phyloP scores from a whole-genome alignment of 495 filamentous ascomycete species.

The Amniculicola lignicola region DNA sequence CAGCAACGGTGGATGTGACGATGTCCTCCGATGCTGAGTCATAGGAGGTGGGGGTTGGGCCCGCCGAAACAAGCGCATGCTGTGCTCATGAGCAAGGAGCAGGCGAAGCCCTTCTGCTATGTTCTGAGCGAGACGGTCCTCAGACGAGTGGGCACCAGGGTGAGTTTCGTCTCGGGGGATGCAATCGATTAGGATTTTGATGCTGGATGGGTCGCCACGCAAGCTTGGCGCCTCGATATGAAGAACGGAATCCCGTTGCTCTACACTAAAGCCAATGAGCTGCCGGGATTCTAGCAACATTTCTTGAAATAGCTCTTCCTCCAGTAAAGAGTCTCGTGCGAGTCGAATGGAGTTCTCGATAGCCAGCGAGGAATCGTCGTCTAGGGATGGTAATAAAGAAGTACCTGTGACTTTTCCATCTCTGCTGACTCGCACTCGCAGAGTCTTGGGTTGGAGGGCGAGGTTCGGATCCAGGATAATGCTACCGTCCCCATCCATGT shows the following conservation, averaged over 20 bases:
- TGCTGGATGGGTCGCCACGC: conserved; percentile 37
- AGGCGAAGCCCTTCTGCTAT: conserved; percentile 61
- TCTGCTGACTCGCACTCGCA: conserved; percentile 60
- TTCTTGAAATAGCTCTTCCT: conserved; percentile 93
- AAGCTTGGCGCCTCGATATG: conserved; percentile 28
- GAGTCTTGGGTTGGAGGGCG: conserved; percentile 53
- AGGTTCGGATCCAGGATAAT: conserved; percentile 71
- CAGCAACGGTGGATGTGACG: conserved; percentile 59
- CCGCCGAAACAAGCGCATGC: conserved; percentile 61
- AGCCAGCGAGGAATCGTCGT: conserved; percentile 36
- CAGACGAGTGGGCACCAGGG: conserved; percentile 16
- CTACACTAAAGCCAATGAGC: conserved; percentile 63
- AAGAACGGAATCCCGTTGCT: conserved; percentile 55
- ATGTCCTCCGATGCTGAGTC: conserved; percentile 41
- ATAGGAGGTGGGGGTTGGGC: conserved; percentile 60
- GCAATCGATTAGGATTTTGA: conserved; percentile 60
- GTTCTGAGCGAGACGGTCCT: conserved; percentile 49
- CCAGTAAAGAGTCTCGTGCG: conserved; percentile 82
- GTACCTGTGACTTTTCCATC: conserved; percentile 51
- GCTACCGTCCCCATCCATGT: conserved; percentile 68
- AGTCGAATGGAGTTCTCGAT: conserved; percentile 69
- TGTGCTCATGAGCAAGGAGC: conserved; percentile 69
- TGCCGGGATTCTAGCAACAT: conserved; percentile 74
- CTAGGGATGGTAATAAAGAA: conserved; percentile 47
- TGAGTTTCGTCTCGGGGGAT: conserved; percentile 53